Evolutionary conservation across 768 basidiomycete genomes (phyloP), one percentile per base, ranked within the genome.

Genomic region (Suillus decipiens): DNA sequence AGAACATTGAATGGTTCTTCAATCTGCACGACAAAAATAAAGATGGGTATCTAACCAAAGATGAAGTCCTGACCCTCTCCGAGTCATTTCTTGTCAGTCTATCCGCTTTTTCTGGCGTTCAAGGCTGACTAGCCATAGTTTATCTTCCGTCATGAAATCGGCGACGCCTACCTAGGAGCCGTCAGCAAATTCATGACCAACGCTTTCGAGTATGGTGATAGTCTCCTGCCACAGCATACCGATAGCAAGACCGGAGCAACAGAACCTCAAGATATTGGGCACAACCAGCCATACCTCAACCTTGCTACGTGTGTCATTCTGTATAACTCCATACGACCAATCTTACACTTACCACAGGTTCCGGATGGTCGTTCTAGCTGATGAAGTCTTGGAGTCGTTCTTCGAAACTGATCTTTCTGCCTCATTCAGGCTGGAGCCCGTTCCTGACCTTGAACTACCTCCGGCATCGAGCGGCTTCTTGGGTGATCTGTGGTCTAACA

Each of bases 1-100:
- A 95, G 62, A 96, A 93, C 68, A 96, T 99, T 69, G 93, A 97
- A 74, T 99, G 96, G 96, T 96, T 99, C 78, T 98, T 99, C 78
- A 91, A 90, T 68, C 75, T 99, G 56, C 93, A 96, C 65, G 95
- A 96, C 77, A 96, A 96, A 77, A 92, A 99, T 75, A 94, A 94
- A 69, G 97, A 99, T 72, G 96, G 96, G 1, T 95, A 81, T 74
- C 77, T 99, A 65, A 96, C 95, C 2, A 98, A 96, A 76, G 96
- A 99, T 70, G 97, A 99, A 73, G 93, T 99, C 22, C 76, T 99
- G 68, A 96, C 95, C 15, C 78, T 99, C 34, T 97, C 96, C 0
- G 97, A 99, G 75, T 92, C 95, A 5, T 83, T 99, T 60, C 79
- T 99, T 75, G 96, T 96, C 54, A 71, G 88, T 36, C 12, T 57